Base-by-base conservation (phyloP, 345 rosid genomes). In the Stellera chamaejasme region DNA sequence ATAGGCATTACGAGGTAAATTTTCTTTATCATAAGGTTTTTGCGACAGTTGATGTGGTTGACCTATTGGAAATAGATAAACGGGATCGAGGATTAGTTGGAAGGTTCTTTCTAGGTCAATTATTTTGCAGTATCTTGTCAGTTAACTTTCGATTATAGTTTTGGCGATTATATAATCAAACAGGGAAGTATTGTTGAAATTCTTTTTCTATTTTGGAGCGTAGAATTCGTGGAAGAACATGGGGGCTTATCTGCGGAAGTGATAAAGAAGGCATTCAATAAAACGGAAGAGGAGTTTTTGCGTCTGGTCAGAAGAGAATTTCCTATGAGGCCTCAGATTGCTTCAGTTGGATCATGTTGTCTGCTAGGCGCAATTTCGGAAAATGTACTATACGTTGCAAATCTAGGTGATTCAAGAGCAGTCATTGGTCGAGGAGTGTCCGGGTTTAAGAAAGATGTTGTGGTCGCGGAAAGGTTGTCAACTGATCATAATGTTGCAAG, bases 291-390 rank as follows among this genome's bases (percentile, higher is more conserved):
- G 63, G 95, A 82, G 16, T 89, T 89, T 66, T 72, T 82, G 27
- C 79, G 62, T 71, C 72, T 85, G 60, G 97, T 89, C 64, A 71
- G 77, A 67, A 76, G 82, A 9, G 71, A 76, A 0, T 57, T 83
- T 11, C 91, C 80, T 1, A 43, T 69, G 57, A 79, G 60, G 64
- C 97, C 97, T 0, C 84, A 83, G 63, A 83, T 89, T 63, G 92
- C 95, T 62, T 80, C 95, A 14, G 95, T 84, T 15, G 97, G 97
- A 14, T 83, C 97, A 12, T 89, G 97, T 54, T 89, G 97, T 71
- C 75, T 89, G 36, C 79, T 89, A 51, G 97, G 97, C 56, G 95
- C 89, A 0, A 82, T 89, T 54, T 77, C 87, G 10, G 48, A 83
- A 45, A 87, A 67, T 27, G 69, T 79, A 2, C 63, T 89, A 11